Evolutionary conservation across 768 basidiomycete species (phyloP).

Genomic region (Pleurotus tuoliensis): DNA sequence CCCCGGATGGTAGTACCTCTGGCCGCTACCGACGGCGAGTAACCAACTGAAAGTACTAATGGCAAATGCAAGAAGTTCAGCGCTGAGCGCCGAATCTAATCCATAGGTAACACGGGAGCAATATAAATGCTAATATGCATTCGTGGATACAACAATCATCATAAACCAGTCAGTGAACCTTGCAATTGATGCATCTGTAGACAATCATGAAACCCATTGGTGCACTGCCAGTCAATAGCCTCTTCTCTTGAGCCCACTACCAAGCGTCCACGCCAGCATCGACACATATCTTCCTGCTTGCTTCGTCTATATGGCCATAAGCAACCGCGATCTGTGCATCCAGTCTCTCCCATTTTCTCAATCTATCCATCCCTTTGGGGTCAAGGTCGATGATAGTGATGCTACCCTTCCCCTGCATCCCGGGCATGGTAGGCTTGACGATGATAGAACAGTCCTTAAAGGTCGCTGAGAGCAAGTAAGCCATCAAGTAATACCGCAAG

Average conservation of each 20-base stretch:
- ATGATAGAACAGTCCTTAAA: slow-evolving; percentile 93
- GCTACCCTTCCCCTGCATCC: slow-evolving; percentile 18
- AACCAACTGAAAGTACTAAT: too few relatives aligned
- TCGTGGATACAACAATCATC: too few relatives aligned
- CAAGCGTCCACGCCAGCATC: slow-evolving; percentile 10
- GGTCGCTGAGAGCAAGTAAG: slow-evolving; percentile 84
- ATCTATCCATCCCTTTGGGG: slow-evolving; percentile 62
- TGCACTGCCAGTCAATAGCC: too few relatives aligned
- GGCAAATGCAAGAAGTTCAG: too few relatives aligned
- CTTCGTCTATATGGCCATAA: slow-evolving; percentile 26
- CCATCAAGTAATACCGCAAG: slow-evolving; percentile 61
- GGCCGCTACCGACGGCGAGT: too few relatives aligned
- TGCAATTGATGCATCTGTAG: too few relatives aligned
- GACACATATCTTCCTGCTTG: slow-evolving; percentile 13
- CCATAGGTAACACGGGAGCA: too few relatives aligned
- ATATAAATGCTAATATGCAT: too few relatives aligned
- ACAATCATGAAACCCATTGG: too few relatives aligned
- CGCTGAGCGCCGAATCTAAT: too few relatives aligned
- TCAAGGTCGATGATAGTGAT: slow-evolving; percentile 86
- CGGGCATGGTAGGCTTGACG: slow-evolving; percentile 20
- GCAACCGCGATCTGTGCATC: slow-evolving; percentile 62
- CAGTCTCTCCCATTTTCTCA: slow-evolving; percentile 69
- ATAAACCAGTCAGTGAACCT: too few relatives aligned
- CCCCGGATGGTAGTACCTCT: too few relatives aligned
- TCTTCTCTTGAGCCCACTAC: background rate